phyloP scores from a whole-genome alignment of 75 land plant species.

The Cunninghamia lanceolata region DNA sequence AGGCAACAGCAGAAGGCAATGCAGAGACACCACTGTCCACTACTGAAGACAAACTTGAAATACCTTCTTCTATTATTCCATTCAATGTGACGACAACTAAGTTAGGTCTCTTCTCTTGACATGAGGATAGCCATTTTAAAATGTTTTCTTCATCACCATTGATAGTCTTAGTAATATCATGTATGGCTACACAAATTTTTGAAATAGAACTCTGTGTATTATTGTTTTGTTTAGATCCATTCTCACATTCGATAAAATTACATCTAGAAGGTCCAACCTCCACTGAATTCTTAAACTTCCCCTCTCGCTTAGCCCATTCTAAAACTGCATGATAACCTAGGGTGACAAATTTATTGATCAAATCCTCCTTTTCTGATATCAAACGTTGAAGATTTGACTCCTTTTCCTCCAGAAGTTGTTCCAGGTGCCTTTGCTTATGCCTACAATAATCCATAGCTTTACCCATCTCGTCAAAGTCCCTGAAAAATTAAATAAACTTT shows the following conservation, averaged over 20 bases:
- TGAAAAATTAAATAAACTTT: background rate
- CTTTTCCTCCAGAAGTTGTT: conserved; percentile 7
- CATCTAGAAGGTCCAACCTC: background rate
- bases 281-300: background rate
- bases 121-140: background rate
- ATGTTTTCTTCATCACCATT: background rate
- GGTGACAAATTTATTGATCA: conserved; percentile 1
- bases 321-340: background rate
- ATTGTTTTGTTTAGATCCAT: conserved; percentile 4
- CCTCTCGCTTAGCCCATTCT: background rate
- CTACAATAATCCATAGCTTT: conserved; percentile 7
- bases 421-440: conserved; percentile 6
- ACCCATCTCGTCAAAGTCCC: conserved; percentile 12
- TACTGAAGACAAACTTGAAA: conserved; percentile 2
- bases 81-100: background rate
- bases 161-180: background rate
- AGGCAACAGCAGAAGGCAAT: conserved; percentile 10
- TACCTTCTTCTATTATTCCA: conserved; percentile 5
- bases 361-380: conserved; percentile 6
- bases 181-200: background rate
- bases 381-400: background rate
- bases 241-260: background rate
- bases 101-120: background rate
- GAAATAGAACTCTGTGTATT: background rate
- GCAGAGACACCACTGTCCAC: conserved; percentile 2